Conservation (phyloP, 768 basidiomycete species). For the Lanmaoa pseudosensibilis region DNA sequence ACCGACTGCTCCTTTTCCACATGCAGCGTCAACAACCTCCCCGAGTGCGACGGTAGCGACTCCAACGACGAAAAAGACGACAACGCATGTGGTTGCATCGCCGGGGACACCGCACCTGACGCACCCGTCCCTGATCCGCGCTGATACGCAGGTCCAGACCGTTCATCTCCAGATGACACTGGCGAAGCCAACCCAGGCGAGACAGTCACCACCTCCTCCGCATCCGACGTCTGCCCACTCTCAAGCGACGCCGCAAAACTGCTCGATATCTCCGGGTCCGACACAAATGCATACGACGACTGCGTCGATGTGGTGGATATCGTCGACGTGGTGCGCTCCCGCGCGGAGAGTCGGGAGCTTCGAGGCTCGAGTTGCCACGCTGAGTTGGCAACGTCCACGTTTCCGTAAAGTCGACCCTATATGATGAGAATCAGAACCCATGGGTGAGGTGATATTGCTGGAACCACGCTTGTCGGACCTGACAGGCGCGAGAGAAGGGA, state of each 20-base stretch:
- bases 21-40: slow-evolving; percentile 75
- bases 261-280: slow-evolving; percentile 84
- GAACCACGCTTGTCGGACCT: neutral
- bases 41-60: slow-evolving; percentile 59
- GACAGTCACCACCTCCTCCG: slow-evolving; percentile 55
- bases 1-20: slow-evolving; percentile 76
- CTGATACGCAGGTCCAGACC: slow-evolving; percentile 20
- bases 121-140: slow-evolving; percentile 28
- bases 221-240: slow-evolving; percentile 69
- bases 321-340: slow-evolving; percentile 76
- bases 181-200: slow-evolving; percentile 68
- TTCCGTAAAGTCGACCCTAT: slow-evolving; percentile 74
- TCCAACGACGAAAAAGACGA: slow-evolving; percentile 83
- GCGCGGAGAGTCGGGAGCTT: slow-evolving; percentile 45
- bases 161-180: slow-evolving; percentile 57
- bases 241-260: slow-evolving; percentile 83
- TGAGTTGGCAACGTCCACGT: slow-evolving; percentile 63
- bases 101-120: slow-evolving; percentile 60
- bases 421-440: neutral
- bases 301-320: slow-evolving; percentile 74
- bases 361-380: slow-evolving; percentile 83
- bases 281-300: slow-evolving; percentile 79
- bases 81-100: slow-evolving; percentile 49
- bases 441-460: neutral
- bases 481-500: slow-evolving; percentile 3